A percentile compares a stretch with the other conserved stretches of the same genome.
These are phyloP conservation scores for Amaranthus cruentus DNA, from an alignment of 148 eudicot species.

Conservation along the genomic window DNA sequence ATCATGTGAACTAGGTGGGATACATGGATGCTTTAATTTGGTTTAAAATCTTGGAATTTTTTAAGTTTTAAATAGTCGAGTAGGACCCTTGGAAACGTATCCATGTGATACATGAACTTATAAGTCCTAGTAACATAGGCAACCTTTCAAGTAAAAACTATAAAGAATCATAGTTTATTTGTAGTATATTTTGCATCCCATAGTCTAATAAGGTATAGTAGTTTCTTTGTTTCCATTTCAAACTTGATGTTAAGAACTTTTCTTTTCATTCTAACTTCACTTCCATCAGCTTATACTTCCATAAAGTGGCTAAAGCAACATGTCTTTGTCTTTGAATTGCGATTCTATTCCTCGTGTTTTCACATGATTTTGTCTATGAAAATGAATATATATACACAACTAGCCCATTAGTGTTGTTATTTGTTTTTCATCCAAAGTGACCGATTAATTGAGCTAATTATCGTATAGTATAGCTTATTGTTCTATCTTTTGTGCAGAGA, in stretches of 20 bases:
- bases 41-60: too few species aligned
- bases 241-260: conserved; percentile 6
- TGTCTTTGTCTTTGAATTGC: conserved; percentile 6
- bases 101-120: too few species aligned
- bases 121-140: too few species aligned
- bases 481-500: conserved; percentile 20
- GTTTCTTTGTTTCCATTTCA: background rate
- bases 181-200: conserved; percentile 2
- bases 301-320: background rate
- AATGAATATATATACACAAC: background rate
- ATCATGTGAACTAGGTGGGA: too few species aligned
- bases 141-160: background rate
- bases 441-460: background rate
- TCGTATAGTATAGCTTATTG: background rate
- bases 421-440: background rate
- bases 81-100: too few species aligned
- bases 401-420: background rate
- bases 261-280: conserved; percentile 5
- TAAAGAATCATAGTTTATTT: background rate
- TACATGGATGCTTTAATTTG: too few species aligned
- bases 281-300: background rate
- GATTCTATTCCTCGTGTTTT: conserved; percentile 13
- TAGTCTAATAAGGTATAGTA: background rate
- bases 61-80: too few species aligned
- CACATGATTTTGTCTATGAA: background rate